Evolutionary conservation across 306 rosid species (phyloP).

Genomic region (Luffa acutangula): DNA sequence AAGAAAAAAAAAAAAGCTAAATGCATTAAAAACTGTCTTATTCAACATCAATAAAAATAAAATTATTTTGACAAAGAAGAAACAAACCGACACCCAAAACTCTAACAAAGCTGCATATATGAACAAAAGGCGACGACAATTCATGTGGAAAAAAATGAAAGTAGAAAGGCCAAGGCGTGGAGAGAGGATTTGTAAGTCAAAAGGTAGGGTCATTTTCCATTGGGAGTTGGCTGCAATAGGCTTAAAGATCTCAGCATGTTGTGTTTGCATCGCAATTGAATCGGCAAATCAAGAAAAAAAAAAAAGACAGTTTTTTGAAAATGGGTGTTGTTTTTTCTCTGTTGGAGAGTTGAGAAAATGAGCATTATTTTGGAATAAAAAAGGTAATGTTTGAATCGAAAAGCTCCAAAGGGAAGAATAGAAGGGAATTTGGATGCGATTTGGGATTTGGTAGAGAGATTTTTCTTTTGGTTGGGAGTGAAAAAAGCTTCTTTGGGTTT

Average conservation of each 20-base stretch:
- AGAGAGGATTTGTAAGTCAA: not conserved
- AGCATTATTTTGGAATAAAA: not conserved
- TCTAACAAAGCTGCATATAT: not conserved
- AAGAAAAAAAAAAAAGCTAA: not conserved
- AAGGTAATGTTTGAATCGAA: not conserved
- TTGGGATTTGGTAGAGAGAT: not conserved
- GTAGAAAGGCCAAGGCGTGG: not conserved
- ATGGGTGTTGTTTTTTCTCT: not conserved
- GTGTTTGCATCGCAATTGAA: not conserved
- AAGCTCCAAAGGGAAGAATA: not conserved
- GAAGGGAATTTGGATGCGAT: not conserved
- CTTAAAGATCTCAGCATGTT: not conserved
- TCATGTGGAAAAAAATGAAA: not conserved
- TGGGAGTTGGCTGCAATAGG: not conserved
- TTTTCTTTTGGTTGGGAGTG: not conserved
- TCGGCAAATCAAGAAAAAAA: not conserved
- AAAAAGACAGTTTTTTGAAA: not conserved
- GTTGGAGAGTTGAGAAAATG: not conserved
- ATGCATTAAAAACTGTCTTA: not conserved
- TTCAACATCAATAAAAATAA: not conserved
- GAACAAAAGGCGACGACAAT: not conserved
- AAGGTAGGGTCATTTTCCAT: not conserved
- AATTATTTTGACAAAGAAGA: not conserved
- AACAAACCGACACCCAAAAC: not conserved
- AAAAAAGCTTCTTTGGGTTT: slow-evolving; percentile 2